Percentiles rank a stretch among this genome's conserved stretches.
Conservation (phyloP, 176 grass and related monocot genomes). For the Oryza glaberrima region DNA sequence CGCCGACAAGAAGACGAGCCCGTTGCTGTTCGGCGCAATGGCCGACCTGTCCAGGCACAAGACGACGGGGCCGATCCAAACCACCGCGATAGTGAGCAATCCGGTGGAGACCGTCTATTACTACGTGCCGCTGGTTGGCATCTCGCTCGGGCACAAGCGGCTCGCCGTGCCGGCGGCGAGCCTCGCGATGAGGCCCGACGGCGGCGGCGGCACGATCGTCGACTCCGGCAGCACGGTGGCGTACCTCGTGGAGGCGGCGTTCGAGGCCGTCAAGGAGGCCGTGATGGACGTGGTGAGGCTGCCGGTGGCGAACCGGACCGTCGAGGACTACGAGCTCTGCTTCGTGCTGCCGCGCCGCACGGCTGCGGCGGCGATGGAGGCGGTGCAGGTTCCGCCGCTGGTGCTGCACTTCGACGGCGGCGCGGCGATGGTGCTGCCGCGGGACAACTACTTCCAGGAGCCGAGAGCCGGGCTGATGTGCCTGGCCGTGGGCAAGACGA, state of each 20-base stretch:
- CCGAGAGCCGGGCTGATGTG: conserved; percentile 43
- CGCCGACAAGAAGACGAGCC: conserved; percentile 24
- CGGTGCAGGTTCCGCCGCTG: conserved; percentile 43
- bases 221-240: conserved; percentile 47
- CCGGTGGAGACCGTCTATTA: conserved; percentile 18
- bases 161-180: conserved; percentile 27
- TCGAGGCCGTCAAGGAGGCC: conserved; percentile 38
- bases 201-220: conserved; percentile 57
- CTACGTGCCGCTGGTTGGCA: conserved; percentile 39
- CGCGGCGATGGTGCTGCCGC: conserved; percentile 41
- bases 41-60: conserved; percentile 43
- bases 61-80: conserved; percentile 29
- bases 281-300: conserved; percentile 11
- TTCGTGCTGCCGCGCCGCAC: conserved; percentile 33
- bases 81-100: conserved; percentile 15
- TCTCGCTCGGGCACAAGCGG: conserved; percentile 29
- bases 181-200: conserved; percentile 31
- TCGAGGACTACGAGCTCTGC: conserved; percentile 52
- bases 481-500: conserved; percentile 33
- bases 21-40: conserved; percentile 37
- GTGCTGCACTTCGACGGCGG: conserved; percentile 66
- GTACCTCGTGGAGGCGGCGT: conserved; percentile 45
- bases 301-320: conserved; percentile 2
- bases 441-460: conserved; percentile 67
- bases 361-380: not conserved